A percentile compares a stretch with the other conserved stretches of the same genome.
phyloP scores from a whole-genome alignment of 345 rosid genomes.

The Nephelium lappaceum region DNA sequence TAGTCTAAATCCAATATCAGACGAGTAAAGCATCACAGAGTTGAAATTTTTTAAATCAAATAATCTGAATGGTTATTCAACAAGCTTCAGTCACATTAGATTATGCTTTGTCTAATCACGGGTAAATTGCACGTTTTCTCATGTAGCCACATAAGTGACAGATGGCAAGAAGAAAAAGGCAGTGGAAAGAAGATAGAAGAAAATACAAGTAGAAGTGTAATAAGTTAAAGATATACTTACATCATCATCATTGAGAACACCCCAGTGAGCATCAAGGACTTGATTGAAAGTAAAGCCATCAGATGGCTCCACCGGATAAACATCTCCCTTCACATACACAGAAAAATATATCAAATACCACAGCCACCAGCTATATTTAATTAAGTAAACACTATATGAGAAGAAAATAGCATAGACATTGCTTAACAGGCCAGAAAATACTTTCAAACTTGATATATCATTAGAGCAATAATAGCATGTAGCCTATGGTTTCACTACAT shows the following conservation, averaged over 20 bases:
- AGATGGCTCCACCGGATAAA: slow-evolving; percentile 69
- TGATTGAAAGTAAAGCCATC: slow-evolving; percentile 48
- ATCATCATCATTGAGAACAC: slow-evolving; percentile 68
- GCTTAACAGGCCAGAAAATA: neutral
- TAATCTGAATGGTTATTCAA: neutral
- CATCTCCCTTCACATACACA: slow-evolving; percentile 61
- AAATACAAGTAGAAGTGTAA: neutral
- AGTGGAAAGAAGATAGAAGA: neutral
- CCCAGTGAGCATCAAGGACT: slow-evolving; percentile 90
- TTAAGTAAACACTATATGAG: neutral
- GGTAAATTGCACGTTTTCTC: neutral
- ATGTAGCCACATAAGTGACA: neutral
- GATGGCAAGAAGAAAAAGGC: neutral
- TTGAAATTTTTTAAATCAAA: neutral
- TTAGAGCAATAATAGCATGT: neutral
- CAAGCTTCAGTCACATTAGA: neutral
- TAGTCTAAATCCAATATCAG: neutral
- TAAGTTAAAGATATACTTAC: slow-evolving; percentile 43
- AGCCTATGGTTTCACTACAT: neutral
- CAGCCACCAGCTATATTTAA: neutral
- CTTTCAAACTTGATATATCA: neutral
- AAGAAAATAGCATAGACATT: neutral
- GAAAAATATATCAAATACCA: slow-evolving; percentile 10
- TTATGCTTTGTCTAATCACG: neutral
- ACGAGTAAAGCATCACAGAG: neutral